phyloP scores from a whole-genome alignment of 116 monocot genomes.

The Posidonia oceanica region DNA sequence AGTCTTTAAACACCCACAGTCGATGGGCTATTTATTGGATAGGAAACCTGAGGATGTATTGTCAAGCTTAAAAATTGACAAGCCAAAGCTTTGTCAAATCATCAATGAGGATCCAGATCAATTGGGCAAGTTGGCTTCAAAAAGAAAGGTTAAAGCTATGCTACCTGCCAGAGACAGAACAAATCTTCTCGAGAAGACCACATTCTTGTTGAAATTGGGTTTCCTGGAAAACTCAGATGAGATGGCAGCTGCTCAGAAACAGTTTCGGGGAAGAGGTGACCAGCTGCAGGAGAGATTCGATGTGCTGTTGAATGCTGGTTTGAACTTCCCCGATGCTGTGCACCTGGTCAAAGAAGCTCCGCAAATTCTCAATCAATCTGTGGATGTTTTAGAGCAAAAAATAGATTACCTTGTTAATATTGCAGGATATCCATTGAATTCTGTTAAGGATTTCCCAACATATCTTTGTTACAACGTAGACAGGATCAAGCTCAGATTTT shows the following conservation, averaged over 20 bases:
- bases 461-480: conserved; percentile 60
- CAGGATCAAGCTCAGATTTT: conserved; percentile 55
- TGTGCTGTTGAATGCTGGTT: conserved; percentile 50
- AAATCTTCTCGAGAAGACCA: conserved; percentile 52
- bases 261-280: conserved; percentile 73
- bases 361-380: conserved; percentile 50
- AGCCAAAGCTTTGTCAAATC: conserved; percentile 27
- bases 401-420: conserved; percentile 54
- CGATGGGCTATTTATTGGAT: conserved; percentile 39
- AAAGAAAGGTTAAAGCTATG: conserved; percentile 13
- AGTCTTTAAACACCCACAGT: conserved; percentile 37
- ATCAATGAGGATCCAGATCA: conserved; percentile 55
- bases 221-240: conserved; percentile 74
- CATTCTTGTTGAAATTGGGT: conserved; percentile 67
- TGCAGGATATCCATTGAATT: conserved; percentile 53
- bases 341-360: conserved; percentile 53
- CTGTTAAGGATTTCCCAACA: conserved; percentile 34
- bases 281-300: conserved; percentile 73
- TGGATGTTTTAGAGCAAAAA: conserved; percentile 47
- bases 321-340: conserved; percentile 44
- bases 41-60: conserved; percentile 33
- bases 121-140: conserved; percentile 32
- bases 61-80: conserved; percentile 21
- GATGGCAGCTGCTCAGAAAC: conserved; percentile 46
- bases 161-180: conserved; percentile 26